Conservation (phyloP, 2,329 filamentous ascomycete species). For the Diaporthe velutina region DNA sequence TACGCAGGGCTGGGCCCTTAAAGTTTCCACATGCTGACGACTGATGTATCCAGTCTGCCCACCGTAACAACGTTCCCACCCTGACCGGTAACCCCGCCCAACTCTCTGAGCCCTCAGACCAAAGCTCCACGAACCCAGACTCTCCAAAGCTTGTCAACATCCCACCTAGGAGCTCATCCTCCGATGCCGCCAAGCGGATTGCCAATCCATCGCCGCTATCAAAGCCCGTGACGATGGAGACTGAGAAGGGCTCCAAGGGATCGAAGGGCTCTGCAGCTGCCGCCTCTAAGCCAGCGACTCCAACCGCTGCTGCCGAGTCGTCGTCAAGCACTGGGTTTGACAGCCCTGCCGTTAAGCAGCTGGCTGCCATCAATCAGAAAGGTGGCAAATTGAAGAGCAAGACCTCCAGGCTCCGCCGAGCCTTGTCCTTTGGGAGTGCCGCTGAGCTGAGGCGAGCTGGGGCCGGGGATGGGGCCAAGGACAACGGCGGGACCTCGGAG, state of each 20-base stretch:
- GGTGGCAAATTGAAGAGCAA: slow-evolving; percentile 85
- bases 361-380: slow-evolving; percentile 89
- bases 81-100: slow-evolving; percentile 67
- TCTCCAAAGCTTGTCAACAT: slow-evolving; percentile 68
- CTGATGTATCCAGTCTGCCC: slow-evolving; percentile 66
- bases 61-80: slow-evolving; percentile 66
- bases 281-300: slow-evolving; percentile 46
- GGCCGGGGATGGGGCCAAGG: slow-evolving; percentile 62
- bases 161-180: slow-evolving; percentile 72
- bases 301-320: slow-evolving; percentile 37
- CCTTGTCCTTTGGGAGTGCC: slow-evolving; percentile 96
- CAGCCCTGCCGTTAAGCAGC: slow-evolving; percentile 85
- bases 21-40: slow-evolving; percentile 59
- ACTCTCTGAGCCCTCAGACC: slow-evolving; percentile 57
- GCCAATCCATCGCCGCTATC: slow-evolving; percentile 81
- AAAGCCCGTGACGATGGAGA: slow-evolving; percentile 74
- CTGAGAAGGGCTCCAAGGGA: slow-evolving; percentile 61
- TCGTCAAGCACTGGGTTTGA: slow-evolving; percentile 53
- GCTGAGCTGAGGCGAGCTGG: slow-evolving; percentile 87
- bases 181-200: slow-evolving; percentile 75
- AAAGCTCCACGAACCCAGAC: slow-evolving; percentile 64
- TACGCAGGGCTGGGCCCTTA: slow-evolving; percentile 12
- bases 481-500: slow-evolving; percentile 48
- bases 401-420: slow-evolving; percentile 85
- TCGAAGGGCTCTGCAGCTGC: slow-evolving; percentile 45